These are phyloP conservation scores for Extremus antarcticus DNA, from an alignment of 495 filamentous ascomycete species.

Conservation along the genomic window DNA sequence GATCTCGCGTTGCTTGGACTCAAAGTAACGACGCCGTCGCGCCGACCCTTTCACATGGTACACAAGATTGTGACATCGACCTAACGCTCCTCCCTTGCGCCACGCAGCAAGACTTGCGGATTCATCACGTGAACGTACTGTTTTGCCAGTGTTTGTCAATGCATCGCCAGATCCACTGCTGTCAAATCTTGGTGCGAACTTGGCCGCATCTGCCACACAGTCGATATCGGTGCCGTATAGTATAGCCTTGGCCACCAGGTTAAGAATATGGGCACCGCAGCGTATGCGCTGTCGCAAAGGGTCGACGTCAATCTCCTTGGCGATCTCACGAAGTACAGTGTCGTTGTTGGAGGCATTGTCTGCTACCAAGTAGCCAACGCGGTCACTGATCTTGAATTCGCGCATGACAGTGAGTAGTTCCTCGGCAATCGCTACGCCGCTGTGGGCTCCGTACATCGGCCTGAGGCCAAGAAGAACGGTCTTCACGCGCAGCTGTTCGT, in stretches of 20 bases:
- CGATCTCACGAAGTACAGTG: not conserved
- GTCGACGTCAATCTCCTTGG: not conserved
- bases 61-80: too few species aligned
- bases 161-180: too few species aligned
- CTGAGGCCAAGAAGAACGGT: not conserved
- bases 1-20: too few species aligned
- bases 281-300: not conserved
- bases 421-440: not conserved
- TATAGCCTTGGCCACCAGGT: not conserved
- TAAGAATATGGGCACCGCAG: not conserved
- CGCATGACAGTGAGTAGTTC: not conserved
- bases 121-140: too few species aligned
- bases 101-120: too few species aligned
- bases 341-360: constrained; percentile 2
- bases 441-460: not conserved
- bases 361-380: constrained; percentile 1
- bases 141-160: too few species aligned
- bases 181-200: too few species aligned
- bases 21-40: too few species aligned
- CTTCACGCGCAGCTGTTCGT: not conserved
- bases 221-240: too few species aligned
- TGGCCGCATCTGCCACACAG: too few species aligned
- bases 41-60: too few species aligned
- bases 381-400: not conserved
- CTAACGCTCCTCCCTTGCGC: too few species aligned